A percentile compares a stretch with the other conserved stretches of the same genome.
Conservation (phyloP, 2,329 filamentous ascomycete genomes). For the Stagonosporopsis cucurbitacearum region DNA sequence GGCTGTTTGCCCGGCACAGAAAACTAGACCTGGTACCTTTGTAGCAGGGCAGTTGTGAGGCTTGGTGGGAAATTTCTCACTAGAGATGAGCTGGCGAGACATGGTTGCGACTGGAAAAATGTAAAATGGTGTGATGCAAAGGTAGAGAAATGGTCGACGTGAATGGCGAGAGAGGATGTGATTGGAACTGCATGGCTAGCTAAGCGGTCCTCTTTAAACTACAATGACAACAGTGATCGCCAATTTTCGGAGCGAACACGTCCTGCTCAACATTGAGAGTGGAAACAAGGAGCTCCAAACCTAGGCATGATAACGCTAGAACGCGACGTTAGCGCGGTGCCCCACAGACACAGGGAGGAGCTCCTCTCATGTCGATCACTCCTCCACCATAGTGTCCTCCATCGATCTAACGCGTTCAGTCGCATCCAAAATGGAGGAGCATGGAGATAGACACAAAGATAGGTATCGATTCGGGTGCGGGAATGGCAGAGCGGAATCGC, state of each 20-base stretch:
- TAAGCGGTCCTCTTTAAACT: constrained; percentile 3
- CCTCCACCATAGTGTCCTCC: neutral
- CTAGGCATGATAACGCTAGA: constrained; percentile 1
- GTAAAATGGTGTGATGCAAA: neutral
- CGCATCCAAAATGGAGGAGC: neutral
- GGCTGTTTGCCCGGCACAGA: constrained; percentile 33
- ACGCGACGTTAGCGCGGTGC: neutral
- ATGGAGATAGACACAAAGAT: neutral
- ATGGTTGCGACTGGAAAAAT: constrained; percentile 12
- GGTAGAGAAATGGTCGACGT: neutral
- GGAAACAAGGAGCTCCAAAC: constrained; percentile 8
- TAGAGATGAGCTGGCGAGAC: constrained; percentile 34
- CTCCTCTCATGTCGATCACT: constrained; percentile 19
- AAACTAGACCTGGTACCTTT: constrained; percentile 33
- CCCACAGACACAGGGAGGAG: constrained; percentile 18
- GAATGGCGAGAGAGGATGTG: neutral
- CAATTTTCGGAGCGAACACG: neutral
- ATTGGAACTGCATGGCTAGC: constrained; percentile 1
- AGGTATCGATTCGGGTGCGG: constrained; percentile 7
- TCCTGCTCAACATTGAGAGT: neutral
- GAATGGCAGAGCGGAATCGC: neutral
- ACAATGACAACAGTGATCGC: neutral
- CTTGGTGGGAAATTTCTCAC: constrained; percentile 34
- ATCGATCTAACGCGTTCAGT: neutral
- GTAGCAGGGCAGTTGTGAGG: constrained; percentile 33